These are phyloP conservation scores for Trypanosoma platydactyli DNA, from an alignment of 208 protist genomes.

Conservation along the genomic window DNA sequence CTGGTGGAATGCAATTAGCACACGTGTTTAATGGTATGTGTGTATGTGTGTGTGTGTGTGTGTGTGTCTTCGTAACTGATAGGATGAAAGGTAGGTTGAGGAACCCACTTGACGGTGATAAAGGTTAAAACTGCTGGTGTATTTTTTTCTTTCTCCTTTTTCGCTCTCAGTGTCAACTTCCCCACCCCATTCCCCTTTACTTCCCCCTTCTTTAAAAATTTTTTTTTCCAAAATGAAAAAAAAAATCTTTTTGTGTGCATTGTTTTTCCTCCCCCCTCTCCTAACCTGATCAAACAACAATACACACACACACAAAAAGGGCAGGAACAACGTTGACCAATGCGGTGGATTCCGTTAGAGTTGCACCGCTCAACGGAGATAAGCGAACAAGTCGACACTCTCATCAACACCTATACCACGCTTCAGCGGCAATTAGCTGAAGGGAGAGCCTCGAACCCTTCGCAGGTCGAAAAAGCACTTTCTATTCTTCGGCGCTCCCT, in stretches of 20 bases:
- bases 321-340: neutral
- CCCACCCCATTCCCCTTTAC: neutral
- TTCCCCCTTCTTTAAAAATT: no score
- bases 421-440: conserved; percentile 20
- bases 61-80: neutral
- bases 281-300: neutral
- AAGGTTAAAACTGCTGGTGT: no score
- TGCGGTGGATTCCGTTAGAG: conserved; percentile 25
- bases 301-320: neutral
- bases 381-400: conserved; percentile 22
- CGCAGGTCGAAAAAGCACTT: conserved; percentile 15
- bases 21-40: neutral
- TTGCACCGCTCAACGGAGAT: conserved; percentile 16
- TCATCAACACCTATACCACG: conserved; percentile 24
- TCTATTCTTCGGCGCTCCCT: conserved; percentile 20
- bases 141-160: no score
- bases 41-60: neutral
- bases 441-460: conserved; percentile 11
- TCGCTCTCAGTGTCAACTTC: no score
- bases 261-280: neutral
- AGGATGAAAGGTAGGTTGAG: no score
- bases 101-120: no score
- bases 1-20: no score
- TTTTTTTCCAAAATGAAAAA: conserved; percentile 4
- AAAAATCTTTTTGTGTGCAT: neutral